Evolutionary conservation across 1,284 basidiomycete species (phyloP).

Genomic region (Somion occarium): DNA sequence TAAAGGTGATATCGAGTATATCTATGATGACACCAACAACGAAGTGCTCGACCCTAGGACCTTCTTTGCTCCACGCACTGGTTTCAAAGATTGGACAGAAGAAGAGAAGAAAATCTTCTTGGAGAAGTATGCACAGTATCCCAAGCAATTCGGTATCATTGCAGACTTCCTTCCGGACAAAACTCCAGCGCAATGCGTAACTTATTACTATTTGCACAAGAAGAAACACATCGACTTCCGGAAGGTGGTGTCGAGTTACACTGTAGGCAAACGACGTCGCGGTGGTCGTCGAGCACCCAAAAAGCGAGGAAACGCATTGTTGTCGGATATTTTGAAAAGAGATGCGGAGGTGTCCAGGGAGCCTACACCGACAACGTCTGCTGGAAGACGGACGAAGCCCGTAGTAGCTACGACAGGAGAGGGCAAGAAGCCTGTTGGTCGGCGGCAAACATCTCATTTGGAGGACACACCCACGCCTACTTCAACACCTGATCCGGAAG

Average conservation of each 20-base stretch:
- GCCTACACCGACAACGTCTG: conserved; percentile 12
- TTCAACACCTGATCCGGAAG: conserved; percentile 57
- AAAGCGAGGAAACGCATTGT: conserved; percentile 71
- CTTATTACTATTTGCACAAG: conserved; percentile 95
- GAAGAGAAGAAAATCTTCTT: conserved; percentile 81
- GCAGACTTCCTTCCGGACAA: conserved; percentile 82
- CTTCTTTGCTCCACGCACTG: conserved; percentile 73
- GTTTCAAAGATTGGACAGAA: conserved; percentile 81
- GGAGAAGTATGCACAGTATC: conserved; percentile 78
- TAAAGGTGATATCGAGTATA: conserved; percentile 52
- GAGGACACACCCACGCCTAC: conserved; percentile 47
- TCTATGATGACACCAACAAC: conserved; percentile 85
- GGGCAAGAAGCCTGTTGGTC: conserved; percentile 29
- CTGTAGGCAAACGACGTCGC: conserved; percentile 58
- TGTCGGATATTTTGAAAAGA: conserved; percentile 74
- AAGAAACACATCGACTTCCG: conserved; percentile 85
- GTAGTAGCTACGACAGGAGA: conserved; percentile 12
- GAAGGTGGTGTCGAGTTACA: conserved; percentile 60
- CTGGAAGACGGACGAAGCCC: conserved; percentile 16
- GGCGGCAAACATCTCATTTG: conserved; percentile 29
- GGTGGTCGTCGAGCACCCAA: conserved; percentile 57
- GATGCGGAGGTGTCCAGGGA: conserved; percentile 58
- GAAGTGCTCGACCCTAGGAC: conserved; percentile 73
- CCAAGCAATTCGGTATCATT: conserved; percentile 93
- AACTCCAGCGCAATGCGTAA: conserved; percentile 84